phyloP scores from a whole-genome alignment of 1,139 yeast genomes.

The Zygosaccharomyces sapae region DNA sequence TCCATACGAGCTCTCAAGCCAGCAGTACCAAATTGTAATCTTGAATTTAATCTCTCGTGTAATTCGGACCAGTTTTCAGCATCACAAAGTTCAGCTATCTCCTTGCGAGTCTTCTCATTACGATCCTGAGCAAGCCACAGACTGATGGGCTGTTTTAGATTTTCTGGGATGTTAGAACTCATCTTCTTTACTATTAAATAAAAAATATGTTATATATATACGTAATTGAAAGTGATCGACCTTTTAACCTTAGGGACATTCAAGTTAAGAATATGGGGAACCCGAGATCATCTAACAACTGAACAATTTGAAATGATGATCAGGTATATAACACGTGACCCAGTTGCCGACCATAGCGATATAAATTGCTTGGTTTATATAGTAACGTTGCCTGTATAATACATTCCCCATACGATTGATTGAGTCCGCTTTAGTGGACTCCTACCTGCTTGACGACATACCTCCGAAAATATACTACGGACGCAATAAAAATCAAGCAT shows the following conservation, averaged over 20 bases:
- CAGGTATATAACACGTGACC: slow-evolving; percentile 1
- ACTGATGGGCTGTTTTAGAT: slow-evolving; percentile 17
- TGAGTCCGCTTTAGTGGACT: too few relatives aligned
- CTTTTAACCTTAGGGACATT: background rate
- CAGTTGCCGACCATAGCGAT: background rate
- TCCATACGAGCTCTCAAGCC: slow-evolving; percentile 85
- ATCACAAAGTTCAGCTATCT: slow-evolving; percentile 48
- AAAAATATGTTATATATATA: background rate
- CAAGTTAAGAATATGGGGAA: background rate
- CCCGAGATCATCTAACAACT: background rate
- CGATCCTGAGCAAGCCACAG: slow-evolving; percentile 32
- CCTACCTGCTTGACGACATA: background rate
- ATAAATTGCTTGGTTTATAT: background rate
- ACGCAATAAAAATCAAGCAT: slow-evolving; percentile 9
- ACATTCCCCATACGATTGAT: background rate
- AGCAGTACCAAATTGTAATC: slow-evolving; percentile 91
- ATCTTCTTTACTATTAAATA: background rate
- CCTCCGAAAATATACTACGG: background rate
- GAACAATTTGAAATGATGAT: background rate
- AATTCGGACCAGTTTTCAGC: slow-evolving; percentile 44
- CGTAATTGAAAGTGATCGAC: background rate
- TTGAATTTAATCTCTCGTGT: slow-evolving; percentile 42
- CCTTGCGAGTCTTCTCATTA: slow-evolving; percentile 53
- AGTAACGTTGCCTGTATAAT: slow-evolving; percentile 4
- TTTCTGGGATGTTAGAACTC: slow-evolving; percentile 15